phyloP scores from a whole-genome alignment of 306 rosid genomes.

The Pyrus betulifolia region DNA sequence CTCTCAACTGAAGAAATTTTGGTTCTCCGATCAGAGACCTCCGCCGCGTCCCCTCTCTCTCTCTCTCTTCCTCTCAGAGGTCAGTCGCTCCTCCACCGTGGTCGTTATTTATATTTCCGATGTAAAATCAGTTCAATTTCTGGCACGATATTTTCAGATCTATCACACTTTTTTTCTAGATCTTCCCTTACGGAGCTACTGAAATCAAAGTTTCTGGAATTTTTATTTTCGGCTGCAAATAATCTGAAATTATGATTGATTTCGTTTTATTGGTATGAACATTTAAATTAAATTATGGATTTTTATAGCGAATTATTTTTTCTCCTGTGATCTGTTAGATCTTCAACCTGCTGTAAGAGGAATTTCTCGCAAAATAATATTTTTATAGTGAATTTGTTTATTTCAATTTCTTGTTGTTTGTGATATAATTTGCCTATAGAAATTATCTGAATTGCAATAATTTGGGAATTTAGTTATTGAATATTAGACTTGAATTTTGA shows the following conservation, averaged over 20 bases:
- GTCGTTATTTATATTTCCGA: background rate
- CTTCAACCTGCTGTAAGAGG: background rate
- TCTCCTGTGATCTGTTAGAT: background rate
- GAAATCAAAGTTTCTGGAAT: background rate
- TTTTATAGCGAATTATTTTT: background rate
- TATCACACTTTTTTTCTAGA: background rate
- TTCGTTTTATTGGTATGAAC: background rate
- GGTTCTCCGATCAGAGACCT: conserved; percentile 5
- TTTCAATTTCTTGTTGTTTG: background rate
- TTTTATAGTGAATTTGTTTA: background rate
- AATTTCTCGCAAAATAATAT: background rate
- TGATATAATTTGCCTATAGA: background rate
- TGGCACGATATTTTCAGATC: background rate
- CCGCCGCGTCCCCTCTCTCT: background rate
- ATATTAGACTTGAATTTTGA: background rate
- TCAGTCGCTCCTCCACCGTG: background rate
- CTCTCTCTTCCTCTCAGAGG: background rate
- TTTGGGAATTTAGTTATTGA: background rate
- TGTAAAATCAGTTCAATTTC: background rate
- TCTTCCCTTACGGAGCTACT: background rate
- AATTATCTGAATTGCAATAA: background rate
- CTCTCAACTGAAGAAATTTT: background rate
- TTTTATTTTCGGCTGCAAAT: background rate
- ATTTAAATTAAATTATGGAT: background rate
- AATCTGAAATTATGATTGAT: background rate